Conservation (phyloP, 352 stramenopile species). For the Pythium periplocum region DNA sequence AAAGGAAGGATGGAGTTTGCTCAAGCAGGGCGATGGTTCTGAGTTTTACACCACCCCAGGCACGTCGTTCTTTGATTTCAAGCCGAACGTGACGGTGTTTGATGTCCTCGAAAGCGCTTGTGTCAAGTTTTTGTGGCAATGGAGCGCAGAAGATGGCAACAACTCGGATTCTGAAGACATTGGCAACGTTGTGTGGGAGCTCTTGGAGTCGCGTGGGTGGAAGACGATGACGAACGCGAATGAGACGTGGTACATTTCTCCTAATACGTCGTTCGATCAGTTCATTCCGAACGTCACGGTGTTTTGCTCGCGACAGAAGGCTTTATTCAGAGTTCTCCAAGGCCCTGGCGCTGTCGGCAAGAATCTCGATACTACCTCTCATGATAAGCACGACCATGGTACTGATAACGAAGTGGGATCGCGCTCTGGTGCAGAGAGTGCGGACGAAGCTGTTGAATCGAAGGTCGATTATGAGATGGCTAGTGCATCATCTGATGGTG, state of each 20-base stretch:
- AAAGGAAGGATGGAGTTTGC: conserved; percentile 45
- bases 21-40: conserved; percentile 42
- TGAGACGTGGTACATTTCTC: conserved; percentile 61
- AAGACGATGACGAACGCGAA: conserved; percentile 37
- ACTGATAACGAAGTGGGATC: too few species aligned
- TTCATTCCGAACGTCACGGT: conserved; percentile 74
- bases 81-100: conserved; percentile 75
- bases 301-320: conserved; percentile 56
- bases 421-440: conserved; percentile 1
- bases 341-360: conserved; percentile 18
- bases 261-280: conserved; percentile 55
- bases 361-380: neutral
- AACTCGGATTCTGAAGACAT: conserved; percentile 25
- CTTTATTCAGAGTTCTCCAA: conserved; percentile 58
- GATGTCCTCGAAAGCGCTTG: conserved; percentile 62
- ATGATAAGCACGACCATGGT: too few species aligned
- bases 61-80: conserved; percentile 61
- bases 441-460: conserved; percentile 6
- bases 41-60: conserved; percentile 69
- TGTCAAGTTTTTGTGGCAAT: conserved; percentile 38
- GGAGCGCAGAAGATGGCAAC: conserved; percentile 8
- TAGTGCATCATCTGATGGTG: neutral
- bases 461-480: too few species aligned
- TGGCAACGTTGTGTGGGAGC: conserved; percentile 53
- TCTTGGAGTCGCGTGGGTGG: conserved; percentile 52